Base-by-base conservation (phyloP, 345 rosid species). In the Linum lewisii region DNA sequence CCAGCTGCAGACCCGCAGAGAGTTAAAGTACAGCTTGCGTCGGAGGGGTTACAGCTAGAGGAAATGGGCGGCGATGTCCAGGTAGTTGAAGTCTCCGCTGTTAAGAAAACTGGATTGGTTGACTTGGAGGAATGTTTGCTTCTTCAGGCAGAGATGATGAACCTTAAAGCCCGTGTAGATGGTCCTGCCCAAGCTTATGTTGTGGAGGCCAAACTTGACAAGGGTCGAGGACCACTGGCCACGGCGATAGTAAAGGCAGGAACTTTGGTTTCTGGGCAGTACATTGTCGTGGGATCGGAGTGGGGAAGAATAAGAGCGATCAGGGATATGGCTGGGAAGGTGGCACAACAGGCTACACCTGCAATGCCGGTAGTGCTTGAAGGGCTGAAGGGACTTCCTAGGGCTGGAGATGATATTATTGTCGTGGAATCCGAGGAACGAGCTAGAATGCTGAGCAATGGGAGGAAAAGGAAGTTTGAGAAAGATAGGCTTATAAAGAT, bases 121-220 rank as follows among this genome's bases (percentile, higher is more conserved):
- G 78, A 74, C 61, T 72, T 93, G 75, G 97, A 89, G 81, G 92
- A 82, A 73, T 82, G 95, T 62, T 77, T 93, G 76, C 88, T 93
- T 66, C 84, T 93, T 38, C 96, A 90, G 78, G 95, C 97, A 8
- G 97, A 87, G 69, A 69, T 84, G 75, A 89, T 93, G 97, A 81
- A 84, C 58, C 73, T 93, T 58, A 89, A 85, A 71, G 84, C 99
- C 21, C 86, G 88, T 0, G 58, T 93, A 29, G 97, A 87, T 56
- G 99, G 96, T 45, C 86, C 92, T 63, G 96, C 95, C 26, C 96
- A 85, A 78, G 99, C 97, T 62, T 93, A 87, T 77, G 95, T 90
- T 11, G 96, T 84, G 42, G 99, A 93, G 82, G 99, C 96, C 49
- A 79, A 91, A 71, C 88, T 93, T 20, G 95, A 93, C 73, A 84